A percentile compares a stretch with the other conserved stretches of the same genome.
Evolutionary conservation across 495 filamentous ascomycete species (phyloP).

Genomic region (Entonaema liquescens): DNA sequence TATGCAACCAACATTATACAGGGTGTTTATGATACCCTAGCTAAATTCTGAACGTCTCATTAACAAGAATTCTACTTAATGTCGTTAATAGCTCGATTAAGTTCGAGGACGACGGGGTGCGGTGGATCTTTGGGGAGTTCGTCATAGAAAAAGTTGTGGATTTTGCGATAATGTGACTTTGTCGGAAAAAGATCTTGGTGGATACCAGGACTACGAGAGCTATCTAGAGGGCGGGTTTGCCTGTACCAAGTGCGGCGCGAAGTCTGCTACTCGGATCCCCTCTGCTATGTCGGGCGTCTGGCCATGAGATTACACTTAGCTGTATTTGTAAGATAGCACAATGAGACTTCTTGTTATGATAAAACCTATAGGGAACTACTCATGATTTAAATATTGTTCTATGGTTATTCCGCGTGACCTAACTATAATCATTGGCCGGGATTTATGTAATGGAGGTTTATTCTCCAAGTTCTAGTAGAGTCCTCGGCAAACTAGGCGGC

Average conservation of each 20-base stretch:
- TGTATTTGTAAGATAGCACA: conserved; percentile 43
- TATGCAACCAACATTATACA: background rate
- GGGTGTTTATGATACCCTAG: conserved; percentile 8
- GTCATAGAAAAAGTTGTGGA: conserved; percentile 34
- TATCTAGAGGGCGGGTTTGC: background rate
- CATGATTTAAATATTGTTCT: background rate
- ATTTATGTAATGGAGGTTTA: background rate
- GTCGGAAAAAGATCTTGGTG: conserved; percentile 16
- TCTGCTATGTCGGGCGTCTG: conserved; percentile 17
- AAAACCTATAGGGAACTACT: background rate
- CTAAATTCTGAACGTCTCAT: background rate
- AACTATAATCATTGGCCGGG: background rate
- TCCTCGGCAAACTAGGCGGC: background rate
- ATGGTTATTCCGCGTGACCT: background rate
- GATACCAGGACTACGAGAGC: conserved; percentile 5
- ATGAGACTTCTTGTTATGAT: conserved; percentile 13
- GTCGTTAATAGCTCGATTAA: conserved; percentile 4
- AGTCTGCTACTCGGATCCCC: conserved; percentile 3
- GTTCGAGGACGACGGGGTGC: background rate
- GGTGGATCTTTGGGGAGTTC: conserved; percentile 26
- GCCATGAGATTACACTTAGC: conserved; percentile 14
- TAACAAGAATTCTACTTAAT: conserved; percentile 11
- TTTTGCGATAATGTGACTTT: conserved; percentile 33
- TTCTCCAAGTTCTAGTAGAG: background rate
- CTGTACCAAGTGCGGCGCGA: conserved; percentile 8